These are phyloP conservation scores for Acer yangbiense DNA, from an alignment of 345 rosid species.

Conservation along the genomic window DNA sequence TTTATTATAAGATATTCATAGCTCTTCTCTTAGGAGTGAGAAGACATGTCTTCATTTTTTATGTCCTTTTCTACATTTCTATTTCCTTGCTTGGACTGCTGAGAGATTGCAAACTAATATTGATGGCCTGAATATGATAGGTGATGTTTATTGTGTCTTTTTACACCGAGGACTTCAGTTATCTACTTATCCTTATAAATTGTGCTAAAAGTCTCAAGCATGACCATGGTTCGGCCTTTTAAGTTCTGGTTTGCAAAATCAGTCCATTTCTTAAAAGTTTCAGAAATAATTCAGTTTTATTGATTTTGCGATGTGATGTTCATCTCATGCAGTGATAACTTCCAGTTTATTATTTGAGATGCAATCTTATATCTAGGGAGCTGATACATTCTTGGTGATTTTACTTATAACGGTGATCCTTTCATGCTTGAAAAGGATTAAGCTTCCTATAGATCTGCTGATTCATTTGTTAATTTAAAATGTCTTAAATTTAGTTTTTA, in stretches of 20 bases:
- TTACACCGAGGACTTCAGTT: background rate
- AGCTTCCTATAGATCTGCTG: background rate
- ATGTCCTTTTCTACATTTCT: background rate
- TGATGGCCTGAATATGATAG: background rate
- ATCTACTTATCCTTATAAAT: too few relatives aligned
- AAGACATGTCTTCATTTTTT: background rate
- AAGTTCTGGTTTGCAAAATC: background rate
- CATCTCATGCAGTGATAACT: background rate
- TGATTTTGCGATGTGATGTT: background rate
- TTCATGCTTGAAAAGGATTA: background rate
- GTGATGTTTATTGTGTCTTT: background rate
- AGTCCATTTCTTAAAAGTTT: background rate
- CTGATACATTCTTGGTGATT: background rate
- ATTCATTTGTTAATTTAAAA: background rate
- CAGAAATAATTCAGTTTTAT: background rate
- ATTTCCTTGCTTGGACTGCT: background rate
- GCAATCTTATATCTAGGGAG: background rate
- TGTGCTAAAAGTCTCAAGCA: background rate
- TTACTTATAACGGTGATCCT: background rate
- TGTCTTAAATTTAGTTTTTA: background rate
- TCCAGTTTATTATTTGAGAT: background rate
- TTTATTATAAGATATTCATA: background rate
- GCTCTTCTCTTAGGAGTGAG: background rate
- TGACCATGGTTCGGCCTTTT: background rate
- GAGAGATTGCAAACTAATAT: background rate